Conservation (phyloP, 148 eudicot species). For the Mesembryanthemum crystallinum region DNA sequence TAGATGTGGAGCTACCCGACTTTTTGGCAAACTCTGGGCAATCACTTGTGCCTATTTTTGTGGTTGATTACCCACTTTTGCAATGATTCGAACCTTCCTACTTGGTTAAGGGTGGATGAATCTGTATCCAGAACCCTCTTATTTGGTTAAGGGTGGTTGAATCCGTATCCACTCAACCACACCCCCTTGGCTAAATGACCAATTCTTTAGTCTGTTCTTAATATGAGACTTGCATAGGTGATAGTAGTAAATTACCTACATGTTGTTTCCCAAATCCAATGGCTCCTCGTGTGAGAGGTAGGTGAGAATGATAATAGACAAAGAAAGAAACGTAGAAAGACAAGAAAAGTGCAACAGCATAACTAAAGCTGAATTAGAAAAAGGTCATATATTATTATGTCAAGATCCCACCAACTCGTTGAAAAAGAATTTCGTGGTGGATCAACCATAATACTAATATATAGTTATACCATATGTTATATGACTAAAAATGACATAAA, state of each 20-base stretch:
- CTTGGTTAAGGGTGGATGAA: neutral
- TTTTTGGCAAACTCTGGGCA: neutral
- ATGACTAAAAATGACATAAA: no score
- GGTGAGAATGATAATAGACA: conserved; percentile 14
- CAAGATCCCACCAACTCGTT: conserved; percentile 12
- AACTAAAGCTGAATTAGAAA: neutral
- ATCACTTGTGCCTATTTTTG: no score
- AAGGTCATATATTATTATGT: neutral
- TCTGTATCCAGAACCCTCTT: no score
- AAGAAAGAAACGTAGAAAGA: neutral
- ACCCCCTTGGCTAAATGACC: no score
- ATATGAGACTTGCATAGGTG: no score
- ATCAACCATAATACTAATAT: neutral
- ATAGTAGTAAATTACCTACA: neutral
- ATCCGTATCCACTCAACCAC: no score
- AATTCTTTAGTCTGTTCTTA: no score
- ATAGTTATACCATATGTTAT: no score
- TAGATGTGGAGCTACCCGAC: neutral
- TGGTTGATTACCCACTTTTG: neutral
- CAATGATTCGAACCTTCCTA: neutral
- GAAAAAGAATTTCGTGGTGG: conserved; percentile 1
- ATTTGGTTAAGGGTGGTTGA: no score
- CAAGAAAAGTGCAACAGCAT: conserved; percentile 12
- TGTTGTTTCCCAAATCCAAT: neutral
- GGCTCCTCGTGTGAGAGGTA: neutral